Conservation (phyloP, 1,139 yeast species). For the Kazachstania sp. region DNA sequence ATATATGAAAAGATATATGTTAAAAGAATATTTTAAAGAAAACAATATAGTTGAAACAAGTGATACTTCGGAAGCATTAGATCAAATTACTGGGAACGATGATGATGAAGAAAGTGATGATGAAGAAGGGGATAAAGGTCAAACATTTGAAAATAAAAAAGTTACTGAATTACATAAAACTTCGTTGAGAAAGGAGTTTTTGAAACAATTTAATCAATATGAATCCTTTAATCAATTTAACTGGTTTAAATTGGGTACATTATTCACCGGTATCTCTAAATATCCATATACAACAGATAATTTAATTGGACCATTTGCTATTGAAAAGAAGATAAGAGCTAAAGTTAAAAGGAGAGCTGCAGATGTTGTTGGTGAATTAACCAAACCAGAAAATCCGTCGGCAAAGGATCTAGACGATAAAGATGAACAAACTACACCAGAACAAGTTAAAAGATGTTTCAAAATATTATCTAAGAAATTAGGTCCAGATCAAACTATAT, state of each 20-base stretch:
- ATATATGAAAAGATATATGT: constrained; percentile 36
- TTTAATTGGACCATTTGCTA: constrained; percentile 63
- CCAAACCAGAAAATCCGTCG: constrained; percentile 49
- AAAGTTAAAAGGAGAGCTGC: constrained; percentile 35
- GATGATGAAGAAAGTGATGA: too few relatives aligned
- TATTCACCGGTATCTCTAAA: constrained; percentile 41
- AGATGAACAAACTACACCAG: constrained; percentile 48
- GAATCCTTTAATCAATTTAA: constrained; percentile 34
- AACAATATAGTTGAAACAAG: constrained; percentile 11
- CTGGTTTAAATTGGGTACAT: constrained; percentile 55
- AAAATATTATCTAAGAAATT: constrained; percentile 32
- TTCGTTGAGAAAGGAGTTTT: constrained; percentile 12
- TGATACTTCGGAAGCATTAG: neutral
- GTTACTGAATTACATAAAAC: constrained; percentile 14
- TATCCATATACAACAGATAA: constrained; percentile 51
- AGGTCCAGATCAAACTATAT: constrained; percentile 36
- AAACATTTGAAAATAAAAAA: neutral
- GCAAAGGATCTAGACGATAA: constrained; percentile 41
- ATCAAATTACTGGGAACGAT: constrained; percentile 3
- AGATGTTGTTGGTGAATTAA: constrained; percentile 37
- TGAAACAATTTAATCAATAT: constrained; percentile 20
- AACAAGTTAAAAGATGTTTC: constrained; percentile 47
- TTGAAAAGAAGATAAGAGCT: constrained; percentile 44
- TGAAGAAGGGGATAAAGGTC: constrained; percentile 9
- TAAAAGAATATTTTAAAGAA: constrained; percentile 24